Evolutionary conservation across 139 green algal species (phyloP), one percentile per base, ranked within the genome.

Genomic region (Chlorella sp.): DNA sequence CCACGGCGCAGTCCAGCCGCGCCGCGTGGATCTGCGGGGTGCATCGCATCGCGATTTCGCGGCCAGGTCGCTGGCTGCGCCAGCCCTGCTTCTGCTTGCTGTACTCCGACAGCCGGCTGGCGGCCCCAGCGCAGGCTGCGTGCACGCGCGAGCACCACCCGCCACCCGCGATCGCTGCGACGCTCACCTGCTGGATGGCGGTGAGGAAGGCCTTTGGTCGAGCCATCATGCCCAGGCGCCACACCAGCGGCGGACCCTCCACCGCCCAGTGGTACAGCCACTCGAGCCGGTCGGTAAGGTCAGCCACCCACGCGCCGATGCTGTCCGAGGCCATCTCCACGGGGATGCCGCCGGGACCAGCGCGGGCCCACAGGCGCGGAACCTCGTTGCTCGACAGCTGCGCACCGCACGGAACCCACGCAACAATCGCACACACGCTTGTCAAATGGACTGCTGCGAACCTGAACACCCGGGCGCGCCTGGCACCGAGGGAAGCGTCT

Each of bases 251-350:
- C 33, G 77, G 77, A 1, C 77, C 77, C 29, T 79, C 69, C 49
- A 75, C 73, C 31, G 77, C 77, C 77, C 77, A 83, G 32, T 64
- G 50, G 73, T 83, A 83, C 49, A 83, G 59, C 50, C 71, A 83
- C 27, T 78, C 77, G 31, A 83, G 72, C 10, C 77, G 61, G 3
- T 60, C 32, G 42, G 49, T 31, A 30, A 83, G 69, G 73, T 83
- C 77, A 3, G 42, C 31, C 24, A 83, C 67, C 77, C 77, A 83
- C 10, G 30, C 50, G 23, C 61, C 68, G 0, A 83, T 60, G 35
- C 61, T 73, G 6, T 76, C 72, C 31, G 24, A 10, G 30, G 64
- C 59, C 30, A 83, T 68, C 50, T 78, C 72, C 1, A 75, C n/a
- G 6, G 61, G 61, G 3, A 55, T 17, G 61, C n/a, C n/a, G 23